Evolutionary conservation across 495 filamentous ascomycete species (phyloP).

Genomic region (Geoglossum glabrum): DNA sequence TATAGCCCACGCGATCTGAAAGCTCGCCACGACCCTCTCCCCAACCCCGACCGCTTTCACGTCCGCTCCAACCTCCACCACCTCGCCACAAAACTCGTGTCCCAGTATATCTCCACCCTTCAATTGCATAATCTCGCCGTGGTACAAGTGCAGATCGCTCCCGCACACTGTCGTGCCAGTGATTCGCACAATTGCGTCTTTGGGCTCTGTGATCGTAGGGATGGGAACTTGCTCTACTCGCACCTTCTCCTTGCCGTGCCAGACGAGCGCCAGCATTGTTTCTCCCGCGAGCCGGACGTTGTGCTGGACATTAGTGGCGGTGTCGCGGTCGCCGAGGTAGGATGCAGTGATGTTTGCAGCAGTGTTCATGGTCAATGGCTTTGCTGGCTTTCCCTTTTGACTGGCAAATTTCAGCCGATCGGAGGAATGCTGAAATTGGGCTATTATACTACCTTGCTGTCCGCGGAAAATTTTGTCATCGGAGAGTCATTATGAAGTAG

Average conservation of each 20-base stretch:
- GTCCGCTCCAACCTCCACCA: conserved; percentile 45
- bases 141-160: conserved; percentile 64
- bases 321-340: no score
- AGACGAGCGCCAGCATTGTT: conserved; percentile 53
- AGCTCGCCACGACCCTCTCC: conserved; percentile 64
- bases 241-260: conserved; percentile 52
- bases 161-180: conserved; percentile 80
- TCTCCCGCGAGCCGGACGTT: no score
- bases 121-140: conserved; percentile 47
- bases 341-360: no score
- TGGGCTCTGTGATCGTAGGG: conserved; percentile 47
- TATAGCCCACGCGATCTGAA: conserved; percentile 78
- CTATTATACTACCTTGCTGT: no score
- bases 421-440: no score
- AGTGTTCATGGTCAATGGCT: no score
- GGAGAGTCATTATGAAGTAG: no score
- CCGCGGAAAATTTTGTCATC: no score
- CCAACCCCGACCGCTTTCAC: conserved; percentile 42
- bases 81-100: conserved; percentile 73
- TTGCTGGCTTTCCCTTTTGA: no score
- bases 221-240: conserved; percentile 22
- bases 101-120: conserved; percentile 75
- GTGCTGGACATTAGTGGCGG: no score
- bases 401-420: no score
- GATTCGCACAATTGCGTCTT: conserved; percentile 70